Percentiles rank a stretch among this genome's conserved stretches.
phyloP scores from a whole-genome alignment of 2,329 filamentous ascomycete species.

The Alternaria ethzedia region DNA sequence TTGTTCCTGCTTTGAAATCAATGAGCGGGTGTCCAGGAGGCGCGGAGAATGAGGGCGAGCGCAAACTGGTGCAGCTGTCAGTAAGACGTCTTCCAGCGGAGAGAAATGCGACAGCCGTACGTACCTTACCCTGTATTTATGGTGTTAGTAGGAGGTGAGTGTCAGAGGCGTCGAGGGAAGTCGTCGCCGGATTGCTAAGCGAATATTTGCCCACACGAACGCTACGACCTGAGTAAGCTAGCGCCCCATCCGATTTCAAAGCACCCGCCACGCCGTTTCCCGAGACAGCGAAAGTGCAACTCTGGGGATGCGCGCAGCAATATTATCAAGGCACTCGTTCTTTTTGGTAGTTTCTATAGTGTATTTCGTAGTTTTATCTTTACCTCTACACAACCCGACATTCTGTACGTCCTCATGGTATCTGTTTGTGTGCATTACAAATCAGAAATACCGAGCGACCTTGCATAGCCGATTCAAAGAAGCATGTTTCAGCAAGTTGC shows the following conservation, averaged over 20 bases:
- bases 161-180: conserved; percentile 22
- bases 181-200: conserved; percentile 26
- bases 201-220: conserved; percentile 9
- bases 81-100: conserved; percentile 15
- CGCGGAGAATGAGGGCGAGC: conserved; percentile 11
- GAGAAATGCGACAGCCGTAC: conserved; percentile 20
- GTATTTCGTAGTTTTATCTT: background rate
- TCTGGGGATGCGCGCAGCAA: conserved; percentile 1
- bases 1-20: conserved; percentile 55
- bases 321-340: background rate
- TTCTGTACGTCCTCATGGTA: background rate
- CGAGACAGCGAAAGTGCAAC: background rate
- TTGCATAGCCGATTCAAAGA: background rate
- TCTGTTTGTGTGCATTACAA: background rate
- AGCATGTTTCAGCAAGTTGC: background rate
- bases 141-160: conserved; percentile 31
- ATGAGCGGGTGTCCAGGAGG: conserved; percentile 47
- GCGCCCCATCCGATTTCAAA: conserved; percentile 18
- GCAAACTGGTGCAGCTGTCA: conserved; percentile 19
- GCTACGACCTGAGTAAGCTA: conserved; percentile 17
- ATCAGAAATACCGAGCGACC: background rate
- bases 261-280: background rate
- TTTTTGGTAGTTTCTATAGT: background rate
- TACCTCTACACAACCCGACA: background rate
- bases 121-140: conserved; percentile 42